Evolutionary conservation across 306 rosid species (phyloP), one percentile per base, ranked within the genome.

Genomic region (Cucurbita pepo): DNA sequence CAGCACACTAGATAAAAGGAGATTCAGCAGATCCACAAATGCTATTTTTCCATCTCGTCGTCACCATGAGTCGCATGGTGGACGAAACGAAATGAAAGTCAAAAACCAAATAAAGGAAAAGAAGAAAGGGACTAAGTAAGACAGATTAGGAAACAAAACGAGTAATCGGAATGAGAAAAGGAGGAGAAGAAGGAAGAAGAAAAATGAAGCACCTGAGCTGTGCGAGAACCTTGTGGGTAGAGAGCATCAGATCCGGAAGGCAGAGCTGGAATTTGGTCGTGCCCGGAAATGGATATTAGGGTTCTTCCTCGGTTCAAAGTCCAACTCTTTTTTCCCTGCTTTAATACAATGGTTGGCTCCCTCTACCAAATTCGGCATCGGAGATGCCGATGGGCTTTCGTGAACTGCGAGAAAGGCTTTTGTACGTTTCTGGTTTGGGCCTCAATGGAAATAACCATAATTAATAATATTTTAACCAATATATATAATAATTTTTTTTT

Each of bases 341-440:
- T 12, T 51, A 71, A 56, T 63, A 14, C 8, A 8, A 47, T n/a
- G 57, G 21, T 18, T 53, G 57, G 22, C 18, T 60, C 21, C 1
- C 13, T 62, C 50, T 5, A 38, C 21, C 18, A 56, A 73, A 65
- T 71, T 77, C 79, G 30, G 63, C 84, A 45, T 80, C 67, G 79
- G 62, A 53, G 77, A 73, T 78, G 69, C 71, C 76, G 79, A 73
- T 51, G 56, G 62, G 75, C 18, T 55, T 56, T 56, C 71, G 82
- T 59, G 73, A 65, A 79, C 71, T 56, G 43, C 78, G 71, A 81
- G 61, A 72, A 25, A 74, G 61, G 59, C n/a, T 50, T 40, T 50
- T 41, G 44, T 73, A 16, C 40, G 8, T 48, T 58, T 53, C 13
- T 16, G 44, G 18, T 55, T n/a, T 18, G 78, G 76, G 44, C 13